Base-by-base conservation (phyloP, 805 yeast species). In the Cyberlindnera mississippiensis region DNA sequence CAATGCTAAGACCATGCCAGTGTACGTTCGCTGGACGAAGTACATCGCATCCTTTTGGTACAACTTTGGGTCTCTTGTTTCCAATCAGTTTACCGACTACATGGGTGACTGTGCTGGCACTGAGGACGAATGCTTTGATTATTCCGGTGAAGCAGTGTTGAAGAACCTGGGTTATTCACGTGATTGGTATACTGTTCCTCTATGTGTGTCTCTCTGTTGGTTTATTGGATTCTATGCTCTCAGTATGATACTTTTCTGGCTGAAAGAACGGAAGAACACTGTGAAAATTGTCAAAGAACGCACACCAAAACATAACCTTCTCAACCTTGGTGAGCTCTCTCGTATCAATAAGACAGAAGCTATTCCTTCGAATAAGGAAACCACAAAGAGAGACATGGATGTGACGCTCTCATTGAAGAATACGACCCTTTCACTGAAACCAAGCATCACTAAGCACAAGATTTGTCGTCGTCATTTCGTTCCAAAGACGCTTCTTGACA, bases 21-120 rank as follows among this genome's bases (percentile, higher is more conserved):
- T 85, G 2, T 88, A 88, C 54, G 95, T 87, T 6, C 71, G 87
- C 28, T 87, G 96, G 96, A 73, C 81, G 6, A 85, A 82, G 58
- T 87, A 84, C 60, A 66, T 81, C 41, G 80, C 91, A 0, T 82
- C 76, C 54, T 72, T 83, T 39, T 88, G 90, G 86, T 87, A 83
- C 55, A 82, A 80, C 0, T 84, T 83, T 62, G 93, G 93, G 1
- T 80, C 80, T 2, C 56, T 81, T 44, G 53, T 73, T 16, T 71
- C 89, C 0, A 82, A 80, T 54, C 81, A 85, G 51, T 87, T 76
- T 55, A 69, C 85, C 1, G 74, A 70, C 28, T 84, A 69, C 63
- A 48, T 60, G 37, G 89, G 89, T 11, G 88, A 88, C 12, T 77
- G 74, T 39, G 80, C 87, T 13, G 76, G 73, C 33, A 79, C 88